phyloP scores from a whole-genome alignment of 2,329 filamentous ascomycete species.

The Endoconidiophora polonica region DNA sequence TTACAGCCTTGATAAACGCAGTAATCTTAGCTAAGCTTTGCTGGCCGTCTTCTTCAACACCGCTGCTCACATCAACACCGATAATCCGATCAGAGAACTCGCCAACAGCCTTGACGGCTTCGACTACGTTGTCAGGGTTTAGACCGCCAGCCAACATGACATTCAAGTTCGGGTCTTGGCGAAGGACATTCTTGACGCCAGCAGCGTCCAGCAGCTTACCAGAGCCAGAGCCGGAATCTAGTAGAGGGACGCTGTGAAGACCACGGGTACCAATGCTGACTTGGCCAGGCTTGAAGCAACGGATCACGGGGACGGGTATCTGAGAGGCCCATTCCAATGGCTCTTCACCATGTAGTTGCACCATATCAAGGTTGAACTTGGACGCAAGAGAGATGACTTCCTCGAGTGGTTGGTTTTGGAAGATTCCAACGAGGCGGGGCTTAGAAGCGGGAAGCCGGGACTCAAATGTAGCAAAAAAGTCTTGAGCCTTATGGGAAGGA shows the following conservation, averaged over 20 bases:
- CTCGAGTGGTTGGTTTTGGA: slow-evolving; percentile 73
- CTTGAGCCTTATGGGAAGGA: slow-evolving; percentile 27
- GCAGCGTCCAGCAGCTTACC: slow-evolving; percentile 61
- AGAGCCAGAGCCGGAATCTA: slow-evolving; percentile 76
- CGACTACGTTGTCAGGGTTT: slow-evolving; percentile 58
- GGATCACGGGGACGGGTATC: slow-evolving; percentile 87
- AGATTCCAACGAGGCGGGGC: slow-evolving; percentile 79
- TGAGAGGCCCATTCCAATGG: slow-evolving; percentile 77
- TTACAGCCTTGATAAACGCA: slow-evolving; percentile 62
- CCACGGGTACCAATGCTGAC: slow-evolving; percentile 56
- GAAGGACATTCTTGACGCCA: slow-evolving; percentile 49
- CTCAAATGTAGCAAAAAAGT: slow-evolving; percentile 53
- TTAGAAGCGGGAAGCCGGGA: slow-evolving; percentile 35
- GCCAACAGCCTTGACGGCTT: slow-evolving; percentile 46
- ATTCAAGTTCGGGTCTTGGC: slow-evolving; percentile 50
- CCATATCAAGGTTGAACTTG: slow-evolving; percentile 63
- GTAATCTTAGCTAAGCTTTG: slow-evolving; percentile 71
- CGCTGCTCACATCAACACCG: slow-evolving; percentile 85
- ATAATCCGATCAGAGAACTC: slow-evolving; percentile 43
- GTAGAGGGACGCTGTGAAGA: slow-evolving; percentile 66
- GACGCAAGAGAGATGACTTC: slow-evolving; percentile 68
- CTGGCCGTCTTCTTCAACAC: slow-evolving; percentile 68
- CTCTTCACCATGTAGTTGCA: slow-evolving; percentile 86
- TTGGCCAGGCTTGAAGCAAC: slow-evolving; percentile 63
- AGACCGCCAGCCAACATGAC: slow-evolving; percentile 77